A percentile compares a stretch with the other conserved stretches of the same genome.
Evolutionary conservation across 1,139 yeast genomes (phyloP).

Genomic region (Eremothecium cymbalariae): DNA sequence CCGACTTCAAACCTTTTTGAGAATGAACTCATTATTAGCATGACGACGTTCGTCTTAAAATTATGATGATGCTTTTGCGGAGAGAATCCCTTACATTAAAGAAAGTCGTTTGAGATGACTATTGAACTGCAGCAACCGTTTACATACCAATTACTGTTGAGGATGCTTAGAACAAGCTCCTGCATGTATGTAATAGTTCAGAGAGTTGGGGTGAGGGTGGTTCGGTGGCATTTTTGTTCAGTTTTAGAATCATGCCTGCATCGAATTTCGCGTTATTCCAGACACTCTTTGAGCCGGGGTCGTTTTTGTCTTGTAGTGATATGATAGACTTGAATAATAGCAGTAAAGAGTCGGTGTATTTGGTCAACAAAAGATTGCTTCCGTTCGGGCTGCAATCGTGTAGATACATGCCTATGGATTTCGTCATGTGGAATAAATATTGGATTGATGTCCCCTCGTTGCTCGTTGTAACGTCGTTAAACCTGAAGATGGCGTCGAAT

Average conservation of each 20-base stretch:
- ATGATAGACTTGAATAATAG: constrained; percentile 15
- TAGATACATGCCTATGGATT: constrained; percentile 27
- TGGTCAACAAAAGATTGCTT: constrained; percentile 9
- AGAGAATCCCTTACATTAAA: no score
- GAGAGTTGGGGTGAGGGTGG: no score
- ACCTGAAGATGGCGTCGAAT: constrained; percentile 21
- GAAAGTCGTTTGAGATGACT: no score
- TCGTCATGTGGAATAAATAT: constrained; percentile 25
- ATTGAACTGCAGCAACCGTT: no score
- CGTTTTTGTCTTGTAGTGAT: constrained; percentile 15
- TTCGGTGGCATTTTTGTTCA: not conserved
- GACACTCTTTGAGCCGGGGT: constrained; percentile 22
- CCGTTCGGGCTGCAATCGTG: constrained; percentile 9
- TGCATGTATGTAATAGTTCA: no score
- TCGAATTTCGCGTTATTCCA: constrained; percentile 26
- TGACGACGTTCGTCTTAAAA: no score
- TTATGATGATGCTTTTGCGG: no score
- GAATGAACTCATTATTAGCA: no score
- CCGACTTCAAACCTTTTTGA: no score
- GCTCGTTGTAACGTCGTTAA: constrained; percentile 10
- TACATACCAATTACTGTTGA: no score
- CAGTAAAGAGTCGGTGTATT: constrained; percentile 9
- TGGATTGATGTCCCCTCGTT: constrained; percentile 10
- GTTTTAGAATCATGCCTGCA: constrained; percentile 22
- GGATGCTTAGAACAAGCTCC: no score